A percentile compares a stretch with the other conserved stretches of the same genome.
Evolutionary conservation across 1,139 yeast species (phyloP).

Genomic region (Yamadazyma epiphylla): DNA sequence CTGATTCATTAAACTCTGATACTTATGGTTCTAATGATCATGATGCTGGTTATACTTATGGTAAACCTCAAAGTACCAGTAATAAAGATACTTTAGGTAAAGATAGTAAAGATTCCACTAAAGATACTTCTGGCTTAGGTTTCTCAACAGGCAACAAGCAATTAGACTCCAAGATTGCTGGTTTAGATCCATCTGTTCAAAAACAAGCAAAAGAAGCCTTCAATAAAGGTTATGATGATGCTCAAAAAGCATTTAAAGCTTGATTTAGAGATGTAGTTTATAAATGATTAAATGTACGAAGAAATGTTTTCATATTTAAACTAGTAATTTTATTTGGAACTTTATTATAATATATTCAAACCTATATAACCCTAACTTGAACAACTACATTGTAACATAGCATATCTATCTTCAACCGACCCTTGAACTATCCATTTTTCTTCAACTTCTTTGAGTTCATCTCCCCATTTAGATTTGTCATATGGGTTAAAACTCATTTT

Average conservation of each 20-base stretch:
- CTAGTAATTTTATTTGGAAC: no score
- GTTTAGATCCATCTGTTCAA: slow-evolving; percentile 31
- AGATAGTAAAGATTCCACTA: slow-evolving; percentile 12
- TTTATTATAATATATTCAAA: no score
- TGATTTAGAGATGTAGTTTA: no score
- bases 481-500: slow-evolving; percentile 64
- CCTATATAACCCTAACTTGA: slow-evolving; percentile 37
- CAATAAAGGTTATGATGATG: slow-evolving; percentile 35
- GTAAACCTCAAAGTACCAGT: slow-evolving; percentile 1
- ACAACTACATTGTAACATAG: slow-evolving; percentile 66
- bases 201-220: slow-evolving; percentile 37
- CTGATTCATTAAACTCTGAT: slow-evolving; percentile 5
- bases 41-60: slow-evolving; percentile 5
- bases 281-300: no score
- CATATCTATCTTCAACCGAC: slow-evolving; percentile 40
- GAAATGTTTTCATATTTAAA: no score
- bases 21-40: slow-evolving; percentile 4
- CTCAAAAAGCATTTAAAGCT: slow-evolving; percentile 23
- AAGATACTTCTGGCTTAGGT: slow-evolving; percentile 2
- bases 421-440: slow-evolving; percentile 49
- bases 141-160: slow-evolving; percentile 34
- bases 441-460: slow-evolving; percentile 53
- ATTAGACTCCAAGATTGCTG: slow-evolving; percentile 30
- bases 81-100: slow-evolving; percentile 3
- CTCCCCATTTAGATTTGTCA: slow-evolving; percentile 61